phyloP scores from a whole-genome alignment of 2,329 filamentous ascomycete genomes.

The Fusarium gaditjirri region DNA sequence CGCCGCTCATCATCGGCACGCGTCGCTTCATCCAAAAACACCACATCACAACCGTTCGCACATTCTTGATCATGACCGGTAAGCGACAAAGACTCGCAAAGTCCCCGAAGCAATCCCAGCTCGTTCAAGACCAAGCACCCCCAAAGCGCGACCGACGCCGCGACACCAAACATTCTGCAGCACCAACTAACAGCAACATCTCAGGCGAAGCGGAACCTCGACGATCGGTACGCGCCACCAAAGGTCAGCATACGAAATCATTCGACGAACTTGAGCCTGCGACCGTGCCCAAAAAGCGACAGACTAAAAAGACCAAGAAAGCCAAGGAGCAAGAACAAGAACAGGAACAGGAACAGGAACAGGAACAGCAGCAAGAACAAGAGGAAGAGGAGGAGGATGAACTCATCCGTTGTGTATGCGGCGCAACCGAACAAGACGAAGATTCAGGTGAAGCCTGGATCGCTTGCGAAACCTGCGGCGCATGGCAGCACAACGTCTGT shows the following conservation, averaged over 20 bases:
- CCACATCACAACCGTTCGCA: slow-evolving; percentile 5
- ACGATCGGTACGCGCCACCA: slow-evolving; percentile 94
- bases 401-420: slow-evolving; percentile 93
- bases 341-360: slow-evolving; percentile 55
- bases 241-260: slow-evolving; percentile 92
- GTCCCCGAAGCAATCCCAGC: slow-evolving; percentile 26
- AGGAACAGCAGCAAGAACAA: slow-evolving; percentile 63
- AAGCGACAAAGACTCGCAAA: slow-evolving; percentile 44
- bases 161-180: slow-evolving; percentile 21
- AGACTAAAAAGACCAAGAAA: slow-evolving; percentile 64
- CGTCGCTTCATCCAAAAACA: slow-evolving; percentile 10
- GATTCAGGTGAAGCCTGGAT: slow-evolving; percentile 94
- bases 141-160: slow-evolving; percentile 13
- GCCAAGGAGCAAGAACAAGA: slow-evolving; percentile 62
- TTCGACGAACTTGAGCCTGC: slow-evolving; percentile 77
- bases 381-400: slow-evolving; percentile 66
- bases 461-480: slow-evolving; percentile 89
- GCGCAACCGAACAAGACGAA: slow-evolving; percentile 85
- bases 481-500: slow-evolving; percentile 98
- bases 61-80: slow-evolving; percentile 49
- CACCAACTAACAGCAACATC: slow-evolving; percentile 36
- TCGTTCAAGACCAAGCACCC: slow-evolving; percentile 10
- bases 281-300: slow-evolving; percentile 65
- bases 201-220: slow-evolving; percentile 77
- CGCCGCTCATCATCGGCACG: slow-evolving; percentile 21